Base-by-base conservation (phyloP, 2,329 filamentous ascomycete genomes). In the Grosmannia serpens region DNA sequence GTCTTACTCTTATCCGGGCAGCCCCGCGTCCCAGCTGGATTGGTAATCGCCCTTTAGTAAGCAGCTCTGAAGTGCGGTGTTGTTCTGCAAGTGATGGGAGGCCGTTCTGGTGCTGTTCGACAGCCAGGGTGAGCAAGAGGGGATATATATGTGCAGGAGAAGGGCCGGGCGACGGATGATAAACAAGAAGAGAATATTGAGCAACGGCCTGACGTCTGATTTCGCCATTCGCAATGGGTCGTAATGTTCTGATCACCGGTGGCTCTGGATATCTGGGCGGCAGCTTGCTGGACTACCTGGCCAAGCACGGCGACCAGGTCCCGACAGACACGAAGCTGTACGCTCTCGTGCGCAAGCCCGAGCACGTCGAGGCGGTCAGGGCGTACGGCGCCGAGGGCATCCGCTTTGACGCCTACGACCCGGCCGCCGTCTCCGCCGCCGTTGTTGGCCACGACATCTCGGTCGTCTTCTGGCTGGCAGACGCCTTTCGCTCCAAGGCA, bases 231-330 rank as follows among this genome's bases (percentile, higher is more conserved):
- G 46, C 46, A n/a, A 54, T 44, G 52, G 35, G n/a, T 8, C 54
- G 29, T 27, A 58, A 50, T 26, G 38, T 79, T 55, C 72, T 80
- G 33, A 69, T 81, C 52, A 81, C 78, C 0, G 78, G 78, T 10
- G 76, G 64, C 31, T 79, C 77, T 0, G 79, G 79, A 27, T 81
- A 81, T 58, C 74, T 81, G 0, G 78, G 78, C 26, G 79, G 78
- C 3, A 73, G 71, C 0, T 66, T 81, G 3, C 73, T 81, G 6
- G 71, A 73, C 10, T 69, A 69, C 7, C 69, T 72, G 44, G 31
- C n/a, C 31, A 26, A 38, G 15, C 60, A 62, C 65, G 1, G 57
- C 4, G 68, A 71, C 29, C 64, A 67, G 2, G 70, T 81, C 1
- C 73, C 74, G 0, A 46, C 70, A 6, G 73, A 79, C 61, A 64